Base-by-base conservation (phyloP, 768 basidiomycete species). In the Leccinum rimulosum region DNA sequence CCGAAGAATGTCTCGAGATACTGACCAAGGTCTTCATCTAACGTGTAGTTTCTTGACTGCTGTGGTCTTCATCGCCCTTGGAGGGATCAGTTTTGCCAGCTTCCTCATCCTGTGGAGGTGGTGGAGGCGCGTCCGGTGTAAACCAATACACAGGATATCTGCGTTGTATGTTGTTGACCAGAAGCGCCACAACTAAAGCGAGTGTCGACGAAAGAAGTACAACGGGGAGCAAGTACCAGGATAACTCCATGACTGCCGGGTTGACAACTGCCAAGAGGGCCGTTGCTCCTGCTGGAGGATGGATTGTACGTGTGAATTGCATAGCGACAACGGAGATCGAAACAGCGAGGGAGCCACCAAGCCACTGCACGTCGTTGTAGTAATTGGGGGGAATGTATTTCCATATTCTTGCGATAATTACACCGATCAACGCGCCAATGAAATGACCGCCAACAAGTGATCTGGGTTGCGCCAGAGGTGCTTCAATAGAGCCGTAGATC, bases 211-310 rank as follows among this genome's bases (percentile, higher is more conserved):
- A 77, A 9, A 85, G 75, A 12, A 85, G 73, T 50, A 84, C 68
- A 49, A 84, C 76, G 10, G 82, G 82, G 14, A 85, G 73, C 55
- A 81, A 80, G 61, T 82, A 80, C 83, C 82, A 84, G 10, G 78
- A 79, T 48, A 83, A 65, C 14, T 66, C 64, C n/a, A 79, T 67
- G 19, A 82, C 68, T 19, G 79, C 73, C 12, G 71, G 60, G 62
- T 77, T 78, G 30, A 79, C 66, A 3, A 78, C 75, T n/a, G 82
- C 78, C 11, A 84, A 71, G 38, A 84, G 72, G n/a, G 83, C 82
- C 1, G 82, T 84, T 17, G 82, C 83, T 57, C 83, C 84, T 54
- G 81, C 83, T 25, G 84, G 83, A 3, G 83, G 84, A 64, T 84
- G 84, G 5, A 76, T 77, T 5, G 80, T 84, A 9, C 65, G 67